phyloP scores from a whole-genome alignment of 1,139 yeast species.

The Pichia sp. region DNA sequence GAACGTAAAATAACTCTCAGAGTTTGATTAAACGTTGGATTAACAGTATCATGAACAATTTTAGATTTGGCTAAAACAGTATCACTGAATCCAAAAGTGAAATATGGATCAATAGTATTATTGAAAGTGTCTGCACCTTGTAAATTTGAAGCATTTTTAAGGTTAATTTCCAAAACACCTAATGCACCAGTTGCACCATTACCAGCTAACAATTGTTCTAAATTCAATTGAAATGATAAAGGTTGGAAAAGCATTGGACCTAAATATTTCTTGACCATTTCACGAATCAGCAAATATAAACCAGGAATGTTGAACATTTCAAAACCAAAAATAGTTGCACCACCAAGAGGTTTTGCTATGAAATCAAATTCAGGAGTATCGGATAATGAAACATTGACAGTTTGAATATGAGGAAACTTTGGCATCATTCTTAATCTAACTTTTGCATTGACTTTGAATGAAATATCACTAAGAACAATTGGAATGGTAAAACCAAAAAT shows the following conservation, averaged over 20 bases:
- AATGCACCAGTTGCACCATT: conserved; percentile 72
- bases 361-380: conserved; percentile 88
- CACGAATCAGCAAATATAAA: conserved; percentile 68
- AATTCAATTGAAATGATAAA: conserved; percentile 83
- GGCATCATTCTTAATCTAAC: conserved; percentile 84
- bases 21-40: conserved; percentile 83
- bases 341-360: conserved; percentile 57
- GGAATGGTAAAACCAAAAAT: conserved; percentile 66
- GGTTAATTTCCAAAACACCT: conserved; percentile 72
- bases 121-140: conserved; percentile 64
- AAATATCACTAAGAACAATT: conserved; percentile 52
- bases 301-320: conserved; percentile 88
- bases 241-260: conserved; percentile 89
- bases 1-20: conserved; percentile 63
- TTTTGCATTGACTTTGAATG: conserved; percentile 64
- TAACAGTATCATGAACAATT: conserved; percentile 54
- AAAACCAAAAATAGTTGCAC: conserved; percentile 78
- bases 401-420: conserved; percentile 87
- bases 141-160: conserved; percentile 61
- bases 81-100: conserved; percentile 60
- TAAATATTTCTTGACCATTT: conserved; percentile 74
- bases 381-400: conserved; percentile 74
- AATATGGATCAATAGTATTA: conserved; percentile 84
- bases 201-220: conserved; percentile 87
- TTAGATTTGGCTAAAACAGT: conserved; percentile 61